These are phyloP conservation scores for Isatis lusitanica DNA, from an alignment of 441 rosid species.

Conservation along the genomic window DNA sequence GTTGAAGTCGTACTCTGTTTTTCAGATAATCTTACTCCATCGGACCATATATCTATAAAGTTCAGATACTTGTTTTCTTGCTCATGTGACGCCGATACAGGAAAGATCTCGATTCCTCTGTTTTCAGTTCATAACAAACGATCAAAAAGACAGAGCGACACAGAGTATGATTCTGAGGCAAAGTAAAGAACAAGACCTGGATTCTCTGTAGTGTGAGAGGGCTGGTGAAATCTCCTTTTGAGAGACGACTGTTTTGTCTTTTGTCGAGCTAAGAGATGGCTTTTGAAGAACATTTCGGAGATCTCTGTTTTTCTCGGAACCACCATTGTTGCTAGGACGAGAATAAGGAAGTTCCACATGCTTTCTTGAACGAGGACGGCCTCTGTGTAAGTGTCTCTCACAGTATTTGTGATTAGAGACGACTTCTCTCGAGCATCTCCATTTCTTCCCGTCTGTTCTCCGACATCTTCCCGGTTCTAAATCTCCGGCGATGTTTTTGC, in stretches of 20 bases:
- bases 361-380: constrained; percentile 83
- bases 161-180: constrained; percentile 3
- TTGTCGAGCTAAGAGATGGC: neutral
- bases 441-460: constrained; percentile 71
- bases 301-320: constrained; percentile 37
- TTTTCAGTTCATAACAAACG: neutral
- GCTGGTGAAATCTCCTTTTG: neutral
- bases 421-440: constrained; percentile 67
- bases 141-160: neutral
- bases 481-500: constrained; percentile 36
- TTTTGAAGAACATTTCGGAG: constrained; percentile 14
- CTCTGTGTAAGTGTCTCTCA: constrained; percentile 64
- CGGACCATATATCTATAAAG: constrained; percentile 54
- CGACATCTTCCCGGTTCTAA: constrained; percentile 61
- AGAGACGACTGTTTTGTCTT: constrained; percentile 3
- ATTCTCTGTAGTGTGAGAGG: neutral
- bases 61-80: constrained; percentile 27
- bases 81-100: neutral
- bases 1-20: constrained; percentile 29
- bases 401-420: constrained; percentile 62
- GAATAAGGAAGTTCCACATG: constrained; percentile 66
- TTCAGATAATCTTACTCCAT: constrained; percentile 37
- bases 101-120: constrained; percentile 26
- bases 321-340: constrained; percentile 21
- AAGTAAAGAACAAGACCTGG: constrained; percentile 2